Percentiles rank a stretch among this genome's conserved stretches.
Evolutionary conservation across 306 rosid species (phyloP).

Genomic region (Fagus crenata): DNA sequence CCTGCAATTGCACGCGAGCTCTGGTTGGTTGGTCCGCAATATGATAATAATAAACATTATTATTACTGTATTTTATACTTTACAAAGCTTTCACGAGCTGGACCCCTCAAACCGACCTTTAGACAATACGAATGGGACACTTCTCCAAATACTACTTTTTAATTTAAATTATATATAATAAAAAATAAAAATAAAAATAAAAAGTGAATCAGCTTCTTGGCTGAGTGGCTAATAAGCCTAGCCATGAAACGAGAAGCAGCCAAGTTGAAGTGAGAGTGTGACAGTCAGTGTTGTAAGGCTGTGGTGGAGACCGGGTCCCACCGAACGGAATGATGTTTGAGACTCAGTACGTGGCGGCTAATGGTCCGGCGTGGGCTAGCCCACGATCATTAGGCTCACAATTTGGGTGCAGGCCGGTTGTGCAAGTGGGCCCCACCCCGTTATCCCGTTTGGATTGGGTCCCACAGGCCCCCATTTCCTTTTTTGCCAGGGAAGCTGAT

Average conservation of each 20-base stretch:
- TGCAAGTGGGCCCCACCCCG: slow-evolving; percentile 42
- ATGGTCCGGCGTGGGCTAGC: slow-evolving; percentile 72
- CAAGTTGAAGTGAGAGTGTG: background rate
- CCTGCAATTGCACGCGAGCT: slow-evolving; percentile 60
- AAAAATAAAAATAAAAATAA: background rate
- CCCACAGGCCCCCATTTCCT: background rate
- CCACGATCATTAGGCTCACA: slow-evolving; percentile 51
- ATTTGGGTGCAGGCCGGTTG: slow-evolving; percentile 39
- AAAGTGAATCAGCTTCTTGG: background rate
- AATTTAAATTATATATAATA: background rate
- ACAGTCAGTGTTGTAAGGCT: background rate
- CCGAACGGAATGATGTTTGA: slow-evolving; percentile 25
- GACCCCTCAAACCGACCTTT: slow-evolving; percentile 63
- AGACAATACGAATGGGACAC: slow-evolving; percentile 62
- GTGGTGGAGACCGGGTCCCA: slow-evolving; percentile 52
- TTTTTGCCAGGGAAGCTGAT: slow-evolving; percentile 23
- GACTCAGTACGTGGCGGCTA: slow-evolving; percentile 46
- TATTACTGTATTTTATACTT: background rate
- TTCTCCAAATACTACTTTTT: slow-evolving; percentile 57
- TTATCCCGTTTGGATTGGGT: background rate
- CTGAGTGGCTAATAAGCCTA: slow-evolving; percentile 10
- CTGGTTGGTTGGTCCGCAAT: slow-evolving; percentile 70
- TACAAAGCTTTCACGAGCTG: slow-evolving; percentile 22
- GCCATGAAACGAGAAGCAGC: background rate
- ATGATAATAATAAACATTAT: background rate